A percentile compares a stretch with the other conserved stretches of the same genome.
Conservation (phyloP, 1,284 basidiomycete species). For the Apiotrichum domesticum region DNA sequence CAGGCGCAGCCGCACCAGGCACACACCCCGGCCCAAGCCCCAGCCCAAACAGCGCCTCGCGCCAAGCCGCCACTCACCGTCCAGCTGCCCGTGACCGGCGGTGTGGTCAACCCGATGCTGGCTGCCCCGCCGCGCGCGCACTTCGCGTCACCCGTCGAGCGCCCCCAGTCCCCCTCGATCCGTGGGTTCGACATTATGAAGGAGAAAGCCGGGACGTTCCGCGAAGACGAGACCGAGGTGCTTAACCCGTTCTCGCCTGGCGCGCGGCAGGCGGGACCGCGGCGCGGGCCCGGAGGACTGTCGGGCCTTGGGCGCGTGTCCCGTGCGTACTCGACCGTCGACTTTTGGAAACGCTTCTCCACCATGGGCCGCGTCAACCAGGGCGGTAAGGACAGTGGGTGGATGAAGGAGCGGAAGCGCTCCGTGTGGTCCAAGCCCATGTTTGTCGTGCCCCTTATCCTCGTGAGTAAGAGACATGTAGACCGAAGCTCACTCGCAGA, state of each 20-base stretch:
- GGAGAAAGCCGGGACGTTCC: slow-evolving; percentile 40
- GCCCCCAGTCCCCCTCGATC: slow-evolving; percentile 18
- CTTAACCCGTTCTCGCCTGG: slow-evolving; percentile 30
- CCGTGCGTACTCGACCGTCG: slow-evolving; percentile 20
- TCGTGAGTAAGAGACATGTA: slow-evolving; percentile 3
- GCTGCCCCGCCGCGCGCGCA: slow-evolving; percentile 27
- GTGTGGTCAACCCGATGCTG: slow-evolving; percentile 22
- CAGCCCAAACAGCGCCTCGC: not conserved
- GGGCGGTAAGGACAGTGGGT: slow-evolving; percentile 4
- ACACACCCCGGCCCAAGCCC: not conserved
- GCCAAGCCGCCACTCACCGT: not conserved
- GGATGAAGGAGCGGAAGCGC: slow-evolving; percentile 5
- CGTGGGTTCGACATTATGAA: slow-evolving; percentile 31
- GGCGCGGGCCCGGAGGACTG: not conserved
- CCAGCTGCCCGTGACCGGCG: not conserved
- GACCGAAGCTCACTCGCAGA: not conserved
- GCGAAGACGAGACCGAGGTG: slow-evolving; percentile 39
- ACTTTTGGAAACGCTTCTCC: slow-evolving; percentile 42
- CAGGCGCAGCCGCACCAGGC: not conserved
- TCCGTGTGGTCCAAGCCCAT: slow-evolving; percentile 15
- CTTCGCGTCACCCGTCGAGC: slow-evolving; percentile 12
- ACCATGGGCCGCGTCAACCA: not conserved
- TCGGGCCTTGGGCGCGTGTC: slow-evolving; percentile 12
- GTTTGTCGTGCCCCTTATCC: slow-evolving; percentile 12
- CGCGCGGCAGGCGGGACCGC: slow-evolving; percentile 13